These are phyloP conservation scores for Paxillus involutus DNA, from an alignment of 768 basidiomycete genomes.

Conservation along the genomic window DNA sequence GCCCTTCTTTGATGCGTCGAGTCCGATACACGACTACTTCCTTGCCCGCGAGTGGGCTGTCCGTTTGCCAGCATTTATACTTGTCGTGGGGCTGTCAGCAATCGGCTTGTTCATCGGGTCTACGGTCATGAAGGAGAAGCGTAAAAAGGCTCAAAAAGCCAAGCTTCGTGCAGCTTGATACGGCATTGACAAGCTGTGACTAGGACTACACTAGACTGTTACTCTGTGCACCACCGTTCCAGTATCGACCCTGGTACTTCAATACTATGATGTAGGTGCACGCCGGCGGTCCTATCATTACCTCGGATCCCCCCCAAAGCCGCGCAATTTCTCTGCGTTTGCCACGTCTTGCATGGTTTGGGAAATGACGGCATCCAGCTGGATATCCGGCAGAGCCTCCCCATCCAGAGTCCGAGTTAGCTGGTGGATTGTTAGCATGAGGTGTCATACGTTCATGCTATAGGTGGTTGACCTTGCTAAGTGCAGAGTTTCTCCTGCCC, in stretches of 20 bases:
- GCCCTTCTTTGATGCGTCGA: conserved; percentile 82
- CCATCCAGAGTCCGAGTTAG: conserved; percentile 50
- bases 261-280: conserved; percentile 7
- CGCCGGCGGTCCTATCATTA: conserved; percentile 14
- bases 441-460: not conserved
- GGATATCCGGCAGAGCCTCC: conserved; percentile 50
- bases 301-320: conserved; percentile 42
- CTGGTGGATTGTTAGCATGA: conserved; percentile 31
- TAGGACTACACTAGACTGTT: conserved; percentile 11
- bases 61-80: conserved; percentile 78
- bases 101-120: conserved; percentile 80
- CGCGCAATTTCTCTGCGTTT: conserved; percentile 68
- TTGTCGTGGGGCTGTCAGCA: conserved; percentile 76
- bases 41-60: conserved; percentile 93
- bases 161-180: conserved; percentile 57
- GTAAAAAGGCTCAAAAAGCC: conserved; percentile 65
- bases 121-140: conserved; percentile 74
- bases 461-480: conserved; percentile 44
- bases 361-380: conserved; percentile 47
- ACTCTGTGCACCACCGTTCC: not conserved
- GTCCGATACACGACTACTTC: conserved; percentile 75
- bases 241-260: not conserved
- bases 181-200: not conserved
- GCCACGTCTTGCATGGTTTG: conserved; percentile 64
- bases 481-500: conserved; percentile 46